Evolutionary conservation across 139 green algal species (phyloP).

Genomic region (Chlamydomonas applanata): DNA sequence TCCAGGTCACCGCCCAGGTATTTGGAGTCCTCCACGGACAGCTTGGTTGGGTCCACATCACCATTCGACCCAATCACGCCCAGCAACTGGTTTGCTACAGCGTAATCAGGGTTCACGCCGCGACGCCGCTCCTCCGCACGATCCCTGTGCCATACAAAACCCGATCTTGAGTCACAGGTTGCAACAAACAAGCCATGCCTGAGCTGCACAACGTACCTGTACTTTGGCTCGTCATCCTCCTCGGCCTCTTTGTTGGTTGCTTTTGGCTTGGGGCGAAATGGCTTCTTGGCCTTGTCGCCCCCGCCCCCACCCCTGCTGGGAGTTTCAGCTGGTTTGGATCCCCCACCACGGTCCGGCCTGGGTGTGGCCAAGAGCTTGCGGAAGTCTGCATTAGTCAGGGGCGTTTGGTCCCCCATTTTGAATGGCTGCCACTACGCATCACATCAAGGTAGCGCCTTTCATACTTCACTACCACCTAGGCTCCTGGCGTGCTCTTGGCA

Average conservation of each 20-base stretch:
- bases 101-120: slow-evolving; percentile 60
- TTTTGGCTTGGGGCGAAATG: slow-evolving; percentile 29
- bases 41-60: slow-evolving; percentile 29
- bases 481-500: neutral
- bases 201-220: slow-evolving; percentile 47
- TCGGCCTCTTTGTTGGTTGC: slow-evolving; percentile 31
- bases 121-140: slow-evolving; percentile 74
- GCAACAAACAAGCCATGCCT: neutral
- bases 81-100: slow-evolving; percentile 39
- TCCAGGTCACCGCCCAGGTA: slow-evolving; percentile 90
- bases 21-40: slow-evolving; percentile 80
- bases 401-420: slow-evolving; percentile 25
- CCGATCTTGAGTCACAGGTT: neutral
- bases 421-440: neutral
- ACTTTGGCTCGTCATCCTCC: slow-evolving; percentile 49
- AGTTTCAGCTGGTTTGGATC: neutral
- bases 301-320: neutral
- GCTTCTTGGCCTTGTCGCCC: slow-evolving; percentile 6
- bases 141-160: slow-evolving; percentile 49
- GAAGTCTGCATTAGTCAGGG: slow-evolving; percentile 71
- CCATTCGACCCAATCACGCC: slow-evolving; percentile 6
- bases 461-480: neutral
- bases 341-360: slow-evolving; percentile 23
- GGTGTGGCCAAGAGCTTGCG: slow-evolving; percentile 61
- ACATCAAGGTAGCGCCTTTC: neutral